These are phyloP conservation scores for Solanum megistacrolobum DNA, from an alignment of 257 asterid genomes.

Conservation along the genomic window DNA sequence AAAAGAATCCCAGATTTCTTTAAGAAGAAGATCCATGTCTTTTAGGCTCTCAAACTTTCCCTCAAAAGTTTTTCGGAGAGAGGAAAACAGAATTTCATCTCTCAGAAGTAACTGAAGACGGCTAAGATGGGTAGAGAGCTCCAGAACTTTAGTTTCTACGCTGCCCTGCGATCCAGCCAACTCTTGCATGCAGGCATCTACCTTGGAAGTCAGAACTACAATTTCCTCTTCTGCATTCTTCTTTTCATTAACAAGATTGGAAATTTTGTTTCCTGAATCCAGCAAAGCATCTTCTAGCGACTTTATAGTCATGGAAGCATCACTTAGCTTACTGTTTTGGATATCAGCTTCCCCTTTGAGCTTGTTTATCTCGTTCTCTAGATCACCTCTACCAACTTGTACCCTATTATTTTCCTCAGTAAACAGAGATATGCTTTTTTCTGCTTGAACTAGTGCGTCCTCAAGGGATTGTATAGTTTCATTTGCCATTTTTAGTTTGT, in stretches of 20 bases:
- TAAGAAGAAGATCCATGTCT: conserved; percentile 44
- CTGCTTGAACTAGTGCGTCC: conserved; percentile 54
- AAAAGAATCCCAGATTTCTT: conserved; percentile 43
- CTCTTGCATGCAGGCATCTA: conserved; percentile 65
- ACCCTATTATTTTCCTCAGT: conserved; percentile 50
- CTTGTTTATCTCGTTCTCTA: conserved; percentile 59
- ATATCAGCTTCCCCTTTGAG: conserved; percentile 54
- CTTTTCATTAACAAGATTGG: conserved; percentile 51
- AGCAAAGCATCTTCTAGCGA: conserved; percentile 52
- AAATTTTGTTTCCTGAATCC: conserved; percentile 42
- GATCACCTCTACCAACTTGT: conserved; percentile 31
- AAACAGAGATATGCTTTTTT: conserved; percentile 41
- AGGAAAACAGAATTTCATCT: conserved; percentile 50
- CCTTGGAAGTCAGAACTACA: conserved; percentile 41
- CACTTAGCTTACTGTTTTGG: conserved; percentile 47
- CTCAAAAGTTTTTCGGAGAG: conserved; percentile 35
- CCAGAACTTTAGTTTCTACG: conserved; percentile 34
- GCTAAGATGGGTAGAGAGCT: conserved; percentile 43
- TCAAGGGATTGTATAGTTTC: conserved; percentile 67
- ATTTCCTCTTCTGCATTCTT: conserved; percentile 48
- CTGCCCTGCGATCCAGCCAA: conserved; percentile 54
- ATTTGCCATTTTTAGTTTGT: conserved; percentile 49
- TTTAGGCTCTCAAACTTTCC: conserved; percentile 50
- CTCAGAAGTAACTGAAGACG: conserved; percentile 47
- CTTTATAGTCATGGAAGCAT: conserved; percentile 44